Percentiles rank a stretch among this genome's conserved stretches.
Evolutionary conservation across 805 yeast species (phyloP).

Genomic region (Wickerhamiella brachini): DNA sequence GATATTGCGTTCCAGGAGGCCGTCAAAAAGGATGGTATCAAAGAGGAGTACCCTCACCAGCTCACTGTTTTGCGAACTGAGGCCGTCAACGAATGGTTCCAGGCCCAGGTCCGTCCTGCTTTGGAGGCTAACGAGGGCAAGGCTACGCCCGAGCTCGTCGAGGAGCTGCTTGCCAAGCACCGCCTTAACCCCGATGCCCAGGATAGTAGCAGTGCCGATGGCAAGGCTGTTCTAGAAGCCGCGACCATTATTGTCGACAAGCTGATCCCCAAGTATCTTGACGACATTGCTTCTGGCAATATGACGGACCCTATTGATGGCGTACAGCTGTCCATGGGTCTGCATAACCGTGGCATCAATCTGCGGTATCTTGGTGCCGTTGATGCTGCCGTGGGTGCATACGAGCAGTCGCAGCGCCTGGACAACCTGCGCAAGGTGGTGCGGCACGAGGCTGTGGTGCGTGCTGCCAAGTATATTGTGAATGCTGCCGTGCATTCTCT

Average conservation of each 20-base stretch:
- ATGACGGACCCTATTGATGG: slow-evolving; percentile 64
- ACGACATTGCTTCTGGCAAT: slow-evolving; percentile 38
- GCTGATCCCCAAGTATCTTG: slow-evolving; percentile 50
- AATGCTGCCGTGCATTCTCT: slow-evolving; percentile 33
- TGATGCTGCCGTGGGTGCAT: slow-evolving; percentile 26
- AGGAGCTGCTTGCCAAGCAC: slow-evolving; percentile 39
- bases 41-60: slow-evolving; percentile 60
- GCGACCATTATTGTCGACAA: slow-evolving; percentile 46
- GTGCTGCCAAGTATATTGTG: slow-evolving; percentile 65
- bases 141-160: slow-evolving; percentile 21
- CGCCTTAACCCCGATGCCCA: slow-evolving; percentile 61
- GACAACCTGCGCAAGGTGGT: slow-evolving; percentile 36
- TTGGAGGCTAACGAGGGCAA: slow-evolving; percentile 29
- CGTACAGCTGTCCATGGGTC: slow-evolving; percentile 44
- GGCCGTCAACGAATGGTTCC: slow-evolving; percentile 87
- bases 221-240: slow-evolving; percentile 53
- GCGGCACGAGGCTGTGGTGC: slow-evolving; percentile 59
- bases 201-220: slow-evolving; percentile 30
- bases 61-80: slow-evolving; percentile 72
- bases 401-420: slow-evolving; percentile 20
- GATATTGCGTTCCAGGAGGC: slow-evolving; percentile 63
- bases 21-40: slow-evolving; percentile 24
- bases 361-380: slow-evolving; percentile 71
- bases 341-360: slow-evolving; percentile 79
- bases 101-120: slow-evolving; percentile 42